Evolutionary conservation across 306 rosid genomes (phyloP), one percentile per base, ranked within the genome.

Genomic region (Glycyrrhiza uralensis): DNA sequence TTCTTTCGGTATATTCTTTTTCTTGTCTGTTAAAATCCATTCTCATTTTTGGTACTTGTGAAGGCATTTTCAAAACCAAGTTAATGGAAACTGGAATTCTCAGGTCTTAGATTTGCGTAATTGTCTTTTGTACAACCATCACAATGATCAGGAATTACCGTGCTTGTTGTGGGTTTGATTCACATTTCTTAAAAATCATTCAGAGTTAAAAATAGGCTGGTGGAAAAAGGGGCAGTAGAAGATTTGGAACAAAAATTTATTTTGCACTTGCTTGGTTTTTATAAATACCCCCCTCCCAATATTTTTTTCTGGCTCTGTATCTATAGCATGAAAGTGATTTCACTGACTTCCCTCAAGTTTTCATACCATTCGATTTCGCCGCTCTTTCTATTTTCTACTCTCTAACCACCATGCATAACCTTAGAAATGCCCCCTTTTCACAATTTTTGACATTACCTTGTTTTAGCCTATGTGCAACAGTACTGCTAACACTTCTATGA

Each of bases 1-100:
- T 93, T 93, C 93, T 93, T 90, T 86, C 85, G 88, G 97, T 92
- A 78, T 50, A 18, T 41, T 4, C 28, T 13, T 35, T 17, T 54
- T 30, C n/a, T 7, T 13, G 4, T 24, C 39, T 8, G 14, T 72
- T 26, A n/a, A 38, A 45, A 18, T 10, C 64, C 28, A 29, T 69
- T 29, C 38, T 24, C 6, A 54, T 35, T 69, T 64, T 51, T 70
- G 7, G n/a, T n/a, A 39, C 36, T 12, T 42, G 11, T 2, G 4
- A 24, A 18, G 33, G 41, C 14, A 36, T 23, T 46, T 32, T 22
- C 4, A 2, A 15, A 45, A 59, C 26, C 58, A 15, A 68, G 55
- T 15, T 24, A 29, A 39, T 50, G 32, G 44, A 63, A 28, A 39
- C 58, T 20, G 23, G 35, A 32, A 72, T 52, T 1, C 44, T 1